phyloP scores from a whole-genome alignment of 352 stramenopile genomes.

The Phytopythium litorale region DNA sequence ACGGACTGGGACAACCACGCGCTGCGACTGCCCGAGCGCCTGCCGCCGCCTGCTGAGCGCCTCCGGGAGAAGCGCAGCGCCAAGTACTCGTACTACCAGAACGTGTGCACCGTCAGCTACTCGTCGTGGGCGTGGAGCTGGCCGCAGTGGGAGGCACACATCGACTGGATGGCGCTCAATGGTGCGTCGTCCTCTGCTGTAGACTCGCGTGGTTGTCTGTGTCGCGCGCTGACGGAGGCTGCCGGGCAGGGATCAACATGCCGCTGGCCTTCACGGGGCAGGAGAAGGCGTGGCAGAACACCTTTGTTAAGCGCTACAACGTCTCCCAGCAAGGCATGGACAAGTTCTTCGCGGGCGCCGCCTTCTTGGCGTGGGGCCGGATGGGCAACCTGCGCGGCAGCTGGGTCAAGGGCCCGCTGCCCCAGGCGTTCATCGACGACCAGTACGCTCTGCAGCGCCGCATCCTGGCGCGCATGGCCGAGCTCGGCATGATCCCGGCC shows the following conservation, averaged over 20 bases:
- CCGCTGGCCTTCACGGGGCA: conserved; percentile 88
- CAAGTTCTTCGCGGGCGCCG: conserved; percentile 88
- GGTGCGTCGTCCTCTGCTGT: conserved; percentile 20
- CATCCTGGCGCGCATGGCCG: conserved; percentile 82
- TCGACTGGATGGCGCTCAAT: conserved; percentile 93
- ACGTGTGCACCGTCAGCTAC: conserved; percentile 92
- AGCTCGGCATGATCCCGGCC: conserved; percentile 88
- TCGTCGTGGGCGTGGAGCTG: conserved; percentile 87
- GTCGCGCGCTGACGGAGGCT: background rate
- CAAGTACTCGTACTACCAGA: conserved; percentile 90
- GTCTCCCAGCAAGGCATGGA: conserved; percentile 66
- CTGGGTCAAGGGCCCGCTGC: conserved; percentile 80
- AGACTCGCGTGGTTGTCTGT: background rate
- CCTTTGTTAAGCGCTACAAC: conserved; percentile 81
- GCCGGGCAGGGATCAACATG: conserved; percentile 77
- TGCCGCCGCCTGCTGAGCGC: conserved; percentile 33
- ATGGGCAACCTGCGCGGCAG: conserved; percentile 88
- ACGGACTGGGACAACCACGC: conserved; percentile 81
- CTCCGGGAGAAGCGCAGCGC: conserved; percentile 50
- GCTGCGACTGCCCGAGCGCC: conserved; percentile 45
- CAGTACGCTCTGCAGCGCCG: conserved; percentile 73
- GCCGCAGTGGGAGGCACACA: conserved; percentile 86
- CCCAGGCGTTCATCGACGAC: conserved; percentile 79
- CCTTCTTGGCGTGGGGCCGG: conserved; percentile 87
- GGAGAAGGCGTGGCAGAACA: conserved; percentile 86